Evolutionary conservation across 1,284 basidiomycete species (phyloP), one percentile per base, ranked within the genome.

Genomic region (Fomitopsis pinicola): DNA sequence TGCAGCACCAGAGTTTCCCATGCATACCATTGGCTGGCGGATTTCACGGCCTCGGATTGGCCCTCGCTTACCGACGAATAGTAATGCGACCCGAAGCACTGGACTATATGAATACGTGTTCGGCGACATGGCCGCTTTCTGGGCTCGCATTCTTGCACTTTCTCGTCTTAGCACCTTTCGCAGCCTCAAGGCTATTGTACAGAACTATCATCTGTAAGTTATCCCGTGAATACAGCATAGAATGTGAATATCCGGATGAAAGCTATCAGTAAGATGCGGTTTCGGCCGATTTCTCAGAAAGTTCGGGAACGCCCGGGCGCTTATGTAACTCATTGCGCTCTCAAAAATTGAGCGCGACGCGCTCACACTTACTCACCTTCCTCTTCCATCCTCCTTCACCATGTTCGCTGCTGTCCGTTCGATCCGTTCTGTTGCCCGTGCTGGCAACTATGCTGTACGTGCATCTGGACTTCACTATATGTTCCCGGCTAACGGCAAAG

Each of bases 391-490:
- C 72, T 73, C 78, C 80, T 76, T 78, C 78, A 86, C 83, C 84
- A 79, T 80, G 78, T 85, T 88, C 77, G 71, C 86, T 72, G 81
- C 78, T 77, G 82, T 82, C 73, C 83, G 85, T 77, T 85, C 83
- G 66, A 70, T 85, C 63, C 84, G 86, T 70, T 72, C 78, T 67
- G 80, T 80, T 62, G 74, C 81, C 64, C 85, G 88, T 75, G 77
- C 82, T 62, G 86, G 86, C 73, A 80, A 78, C 73, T 88, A 85
- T 82, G 82, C 84, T 68, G 89, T 89, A 73, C 55, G 86, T 79
- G 17, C 22, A 7, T 0, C 17, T 42, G 55, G 17, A 17, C 12
- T 2, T 15, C 9, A 7, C 8, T 19, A 10, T 3, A 4, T 33
- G 9, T 14, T 14, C 14, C 8, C 5, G 15, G 8, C 63, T 72